Percentiles rank a stretch among this genome's conserved stretches.
Conservation (phyloP, 2,329 filamentous ascomycete genomes). For the Cytospora mali region DNA sequence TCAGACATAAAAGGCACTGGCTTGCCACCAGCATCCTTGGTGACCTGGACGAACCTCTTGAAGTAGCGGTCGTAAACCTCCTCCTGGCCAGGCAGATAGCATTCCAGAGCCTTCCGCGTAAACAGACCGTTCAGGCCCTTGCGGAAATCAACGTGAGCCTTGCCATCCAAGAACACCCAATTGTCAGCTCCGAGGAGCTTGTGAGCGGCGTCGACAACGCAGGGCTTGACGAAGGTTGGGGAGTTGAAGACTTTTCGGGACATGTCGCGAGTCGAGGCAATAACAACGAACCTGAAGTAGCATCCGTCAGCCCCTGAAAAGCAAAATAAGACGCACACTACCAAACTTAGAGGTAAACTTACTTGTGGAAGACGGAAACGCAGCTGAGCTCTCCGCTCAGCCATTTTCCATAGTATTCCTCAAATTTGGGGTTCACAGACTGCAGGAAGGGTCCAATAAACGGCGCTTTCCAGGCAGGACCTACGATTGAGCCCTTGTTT, state of each 20-base stretch:
- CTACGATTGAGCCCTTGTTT: slow-evolving; percentile 75
- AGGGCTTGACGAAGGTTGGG: slow-evolving; percentile 88
- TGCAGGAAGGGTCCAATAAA: slow-evolving; percentile 96
- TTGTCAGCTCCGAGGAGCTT: slow-evolving; percentile 91
- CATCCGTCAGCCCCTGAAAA: slow-evolving; percentile 21
- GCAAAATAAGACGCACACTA: background rate
- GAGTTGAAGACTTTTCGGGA: slow-evolving; percentile 97
- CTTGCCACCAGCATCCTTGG: slow-evolving; percentile 70
- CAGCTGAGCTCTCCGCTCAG: slow-evolving; percentile 87
- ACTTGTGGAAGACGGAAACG: slow-evolving; percentile 99
- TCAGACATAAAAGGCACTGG: slow-evolving; percentile 85
- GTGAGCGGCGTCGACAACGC: slow-evolving; percentile 90
- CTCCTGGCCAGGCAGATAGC: slow-evolving; percentile 89
- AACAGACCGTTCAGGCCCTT: slow-evolving; percentile 95
- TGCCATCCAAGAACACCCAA: slow-evolving; percentile 97
- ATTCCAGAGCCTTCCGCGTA: slow-evolving; percentile 83
- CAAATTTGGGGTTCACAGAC: slow-evolving; percentile 89
- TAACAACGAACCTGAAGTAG: slow-evolving; percentile 81
- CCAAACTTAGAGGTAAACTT: slow-evolving; percentile 40
- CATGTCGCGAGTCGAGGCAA: slow-evolving; percentile 93
- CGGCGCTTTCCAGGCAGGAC: slow-evolving; percentile 74
- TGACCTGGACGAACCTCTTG: slow-evolving; percentile 74
- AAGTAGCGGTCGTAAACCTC: slow-evolving; percentile 90
- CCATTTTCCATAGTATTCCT: slow-evolving; percentile 92
- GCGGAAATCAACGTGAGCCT: slow-evolving; percentile 92